A percentile compares a stretch with the other conserved stretches of the same genome.
phyloP scores from a whole-genome alignment of 306 rosid species.

The Sesbania bispinosa region DNA sequence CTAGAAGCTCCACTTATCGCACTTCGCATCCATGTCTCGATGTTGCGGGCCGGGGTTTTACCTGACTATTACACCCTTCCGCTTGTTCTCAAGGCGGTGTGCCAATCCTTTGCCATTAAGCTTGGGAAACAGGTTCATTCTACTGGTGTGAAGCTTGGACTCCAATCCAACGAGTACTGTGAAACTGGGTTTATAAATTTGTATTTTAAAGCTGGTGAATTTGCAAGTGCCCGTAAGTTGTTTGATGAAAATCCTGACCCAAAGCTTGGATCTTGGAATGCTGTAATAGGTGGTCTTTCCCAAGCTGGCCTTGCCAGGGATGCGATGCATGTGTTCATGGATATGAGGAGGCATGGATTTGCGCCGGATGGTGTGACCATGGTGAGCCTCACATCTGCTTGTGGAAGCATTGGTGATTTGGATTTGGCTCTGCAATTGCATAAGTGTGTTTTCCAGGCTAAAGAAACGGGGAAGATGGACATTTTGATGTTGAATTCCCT shows the following conservation, averaged over 20 bases:
- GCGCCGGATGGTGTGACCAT: slow-evolving; percentile 60
- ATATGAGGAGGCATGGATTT: slow-evolving; percentile 51
- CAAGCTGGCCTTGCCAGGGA: slow-evolving; percentile 57
- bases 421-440: slow-evolving; percentile 57
- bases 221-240: slow-evolving; percentile 49
- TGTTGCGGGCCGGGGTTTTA: slow-evolving; percentile 48
- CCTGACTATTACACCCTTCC: slow-evolving; percentile 72
- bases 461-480: slow-evolving; percentile 24
- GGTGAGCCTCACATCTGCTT: slow-evolving; percentile 57
- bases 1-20: slow-evolving; percentile 46
- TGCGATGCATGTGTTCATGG: slow-evolving; percentile 41
- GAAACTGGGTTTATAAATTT: slow-evolving; percentile 59
- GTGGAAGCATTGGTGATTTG: slow-evolving; percentile 65
- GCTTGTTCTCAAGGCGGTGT: slow-evolving; percentile 54
- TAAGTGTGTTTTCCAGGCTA: slow-evolving; percentile 55
- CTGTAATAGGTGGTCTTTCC: slow-evolving; percentile 58
- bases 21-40: slow-evolving; percentile 36
- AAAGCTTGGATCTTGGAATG: slow-evolving; percentile 80
- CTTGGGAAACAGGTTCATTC: slow-evolving; percentile 65
- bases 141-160: slow-evolving; percentile 47
- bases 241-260: slow-evolving; percentile 64
- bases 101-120: slow-evolving; percentile 30
- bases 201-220: slow-evolving; percentile 63
- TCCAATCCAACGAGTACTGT: slow-evolving; percentile 55
- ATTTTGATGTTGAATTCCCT: slow-evolving; percentile 58